These are phyloP conservation scores for Myxozyma kluyveri DNA, from an alignment of 805 yeast species.

Conservation along the genomic window DNA sequence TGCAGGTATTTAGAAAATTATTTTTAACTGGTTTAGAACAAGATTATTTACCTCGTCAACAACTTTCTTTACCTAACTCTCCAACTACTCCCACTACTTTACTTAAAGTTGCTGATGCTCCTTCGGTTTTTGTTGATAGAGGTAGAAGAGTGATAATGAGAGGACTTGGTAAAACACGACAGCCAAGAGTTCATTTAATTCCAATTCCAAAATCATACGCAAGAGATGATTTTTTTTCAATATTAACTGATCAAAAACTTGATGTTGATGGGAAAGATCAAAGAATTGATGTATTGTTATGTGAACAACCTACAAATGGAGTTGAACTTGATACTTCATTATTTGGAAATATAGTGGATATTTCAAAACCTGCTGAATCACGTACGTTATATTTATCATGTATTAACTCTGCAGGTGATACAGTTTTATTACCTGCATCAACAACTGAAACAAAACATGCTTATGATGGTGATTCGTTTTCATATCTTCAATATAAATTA, in stretches of 20 bases:
- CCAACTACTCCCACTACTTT: constrained; percentile 27
- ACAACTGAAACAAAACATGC: constrained; percentile 43
- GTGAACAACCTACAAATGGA: constrained; percentile 28
- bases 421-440: constrained; percentile 52
- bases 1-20: constrained; percentile 51
- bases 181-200: constrained; percentile 25
- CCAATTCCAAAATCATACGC: constrained; percentile 30
- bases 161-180: constrained; percentile 12
- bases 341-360: constrained; percentile 20
- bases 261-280: constrained; percentile 25
- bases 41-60: constrained; percentile 1
- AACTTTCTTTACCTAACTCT: constrained; percentile 9
- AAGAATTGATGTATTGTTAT: constrained; percentile 32
- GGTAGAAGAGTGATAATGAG: constrained; percentile 17
- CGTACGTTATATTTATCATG: constrained; percentile 39
- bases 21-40: constrained; percentile 40
- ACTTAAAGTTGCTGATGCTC: constrained; percentile 18
- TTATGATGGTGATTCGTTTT: constrained; percentile 50
- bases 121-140: constrained; percentile 16
- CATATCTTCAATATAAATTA: constrained; percentile 46
- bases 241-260: constrained; percentile 33
- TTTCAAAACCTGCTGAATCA: constrained; percentile 7
- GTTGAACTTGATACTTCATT: not conserved
- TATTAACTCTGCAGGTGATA: constrained; percentile 43
- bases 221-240: constrained; percentile 26